A percentile compares a stretch with the other conserved stretches of the same genome.
Conservation (phyloP, 108 stramenopile species). For the Cylindrotheca fusiformis region DNA sequence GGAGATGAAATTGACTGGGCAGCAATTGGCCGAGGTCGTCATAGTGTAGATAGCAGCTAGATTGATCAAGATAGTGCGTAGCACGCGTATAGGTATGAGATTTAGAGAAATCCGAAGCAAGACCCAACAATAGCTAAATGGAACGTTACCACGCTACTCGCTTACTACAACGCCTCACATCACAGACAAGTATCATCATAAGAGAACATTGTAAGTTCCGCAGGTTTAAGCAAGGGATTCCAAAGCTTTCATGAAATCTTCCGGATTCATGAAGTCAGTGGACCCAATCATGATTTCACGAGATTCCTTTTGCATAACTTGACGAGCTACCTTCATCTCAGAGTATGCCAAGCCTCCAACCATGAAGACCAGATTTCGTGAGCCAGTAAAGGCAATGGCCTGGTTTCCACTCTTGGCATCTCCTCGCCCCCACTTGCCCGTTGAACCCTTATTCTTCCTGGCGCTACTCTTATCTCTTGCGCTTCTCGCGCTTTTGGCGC, state of each 20-base stretch:
- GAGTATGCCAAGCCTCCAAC: constrained; percentile 85
- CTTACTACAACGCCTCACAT: too few relatives aligned
- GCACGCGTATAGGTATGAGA: too few relatives aligned
- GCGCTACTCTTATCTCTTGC: constrained; percentile 25
- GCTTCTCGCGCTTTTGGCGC: constrained; percentile 26
- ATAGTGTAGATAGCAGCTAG: constrained; percentile 12
- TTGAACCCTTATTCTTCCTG: constrained; percentile 26
- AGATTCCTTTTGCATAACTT: constrained; percentile 67
- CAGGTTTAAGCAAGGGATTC: neutral
- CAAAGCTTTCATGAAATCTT: constrained; percentile 63
- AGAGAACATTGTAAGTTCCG: too few relatives aligned
- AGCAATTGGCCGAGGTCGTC: constrained; percentile 64
- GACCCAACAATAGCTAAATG: too few relatives aligned
- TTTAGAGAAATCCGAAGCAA: too few relatives aligned
- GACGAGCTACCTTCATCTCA: constrained; percentile 80
- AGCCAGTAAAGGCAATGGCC: constrained; percentile 39
- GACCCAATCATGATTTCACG: constrained; percentile 84
- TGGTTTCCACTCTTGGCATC: constrained; percentile 26
- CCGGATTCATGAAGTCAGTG: constrained; percentile 68
- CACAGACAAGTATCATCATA: too few relatives aligned
- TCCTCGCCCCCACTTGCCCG: constrained; percentile 26
- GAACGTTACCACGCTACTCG: too few relatives aligned
- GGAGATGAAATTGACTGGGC: constrained; percentile 68
- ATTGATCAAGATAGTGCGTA: too few relatives aligned
- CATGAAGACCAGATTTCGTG: constrained; percentile 85